Evolutionary conservation across 2,329 filamentous ascomycete species (phyloP), one percentile per base, ranked within the genome.

Genomic region (Diaporthe amygdali): DNA sequence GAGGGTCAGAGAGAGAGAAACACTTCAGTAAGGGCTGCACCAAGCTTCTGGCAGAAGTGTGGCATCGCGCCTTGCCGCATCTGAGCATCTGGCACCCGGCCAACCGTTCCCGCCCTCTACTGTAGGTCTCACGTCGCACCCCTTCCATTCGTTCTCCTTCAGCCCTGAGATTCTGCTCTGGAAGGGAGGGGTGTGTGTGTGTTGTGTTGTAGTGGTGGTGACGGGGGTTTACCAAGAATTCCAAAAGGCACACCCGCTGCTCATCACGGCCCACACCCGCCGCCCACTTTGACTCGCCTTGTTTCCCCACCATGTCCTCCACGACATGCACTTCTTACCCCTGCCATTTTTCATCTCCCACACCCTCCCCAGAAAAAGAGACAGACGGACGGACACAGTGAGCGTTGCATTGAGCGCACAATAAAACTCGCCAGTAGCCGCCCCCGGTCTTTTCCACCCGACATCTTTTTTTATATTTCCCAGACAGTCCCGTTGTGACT

Each of bases 351-450:
- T 41, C 41, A 15, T 44, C 37, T 46, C 27, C 22, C 46, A 59
- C 66, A 52, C 71, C 46, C 71, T 30, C 61, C 56, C 49, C 30
- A 8, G 14, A 47, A 54, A 49, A 52, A 39, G 51, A 44, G 37
- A 55, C 66, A 46, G 59, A 55, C 25, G 41, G 41, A 47, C 27
- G 34, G 27, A 27, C 41, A 47, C 56, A 63, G 56, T 34, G 59
- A 47, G 59, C 59, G 51, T 56, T 68, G 52, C 66, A 68, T 55
- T 39, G 66, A 68, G 41, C 41, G 44, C 54, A 71, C 68, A 72
- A 71, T 71, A 72, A 72, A 72, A 72, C 63, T 72, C 68, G 68
- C 63, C 51, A 51, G 51, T 49, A 63, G 61, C 68, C 47, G 63
- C 71, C 59, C 59, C 68, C 55, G 55, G 59, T 63, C 44, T 30